Base-by-base conservation (phyloP, 805 yeast species). In the Hanseniaspora valbyensis region DNA sequence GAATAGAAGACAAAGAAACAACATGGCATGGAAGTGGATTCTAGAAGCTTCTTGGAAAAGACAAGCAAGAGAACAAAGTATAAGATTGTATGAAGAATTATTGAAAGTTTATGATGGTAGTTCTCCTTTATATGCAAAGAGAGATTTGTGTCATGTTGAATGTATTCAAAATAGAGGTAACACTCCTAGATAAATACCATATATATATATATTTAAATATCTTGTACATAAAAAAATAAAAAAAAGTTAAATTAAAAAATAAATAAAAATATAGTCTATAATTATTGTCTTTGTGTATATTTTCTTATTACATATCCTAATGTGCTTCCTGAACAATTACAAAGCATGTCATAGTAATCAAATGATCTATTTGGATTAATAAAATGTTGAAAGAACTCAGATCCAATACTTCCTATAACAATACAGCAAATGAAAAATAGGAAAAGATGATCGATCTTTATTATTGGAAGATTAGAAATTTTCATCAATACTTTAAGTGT, bases 21-120 rank as follows among this genome's bases (percentile, higher is more conserved):
- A 96, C 66, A 78, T 77, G 60, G 96, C 97, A 2, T 84, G 94
- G 72, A 67, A 72, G 56, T 92, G 97, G 97, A 82, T 92, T 44
- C 66, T 88, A 50, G 95, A 86, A 54, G 87, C 94, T 19, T 77
- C 94, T 37, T 75, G 78, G 53, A 80, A 83, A 60, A 80, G 95
- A 64, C 80, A 79, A 42, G 80, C 89, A 16, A 77, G 79, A 52
- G 92, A 84, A 59, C 83, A 83, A 59, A 71, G 94, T 1, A 96
- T 92, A 36, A 77, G 97, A 60, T 72, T 92, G 42, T 88, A 89
- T 34, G 97, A 92, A 67, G 97, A 92, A 67, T 76, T 92, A 53
- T 63, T 86, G 34, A 71, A 81, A 48, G 92, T 92, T 28, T 72
- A 71, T 58, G 78, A 76, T 58, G 96, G 96, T 48, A 80, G 77